A percentile compares a stretch with the other conserved stretches of the same genome.
Conservation (phyloP, 2,329 filamentous ascomycete species). For the Parafenestella ontariensis region DNA sequence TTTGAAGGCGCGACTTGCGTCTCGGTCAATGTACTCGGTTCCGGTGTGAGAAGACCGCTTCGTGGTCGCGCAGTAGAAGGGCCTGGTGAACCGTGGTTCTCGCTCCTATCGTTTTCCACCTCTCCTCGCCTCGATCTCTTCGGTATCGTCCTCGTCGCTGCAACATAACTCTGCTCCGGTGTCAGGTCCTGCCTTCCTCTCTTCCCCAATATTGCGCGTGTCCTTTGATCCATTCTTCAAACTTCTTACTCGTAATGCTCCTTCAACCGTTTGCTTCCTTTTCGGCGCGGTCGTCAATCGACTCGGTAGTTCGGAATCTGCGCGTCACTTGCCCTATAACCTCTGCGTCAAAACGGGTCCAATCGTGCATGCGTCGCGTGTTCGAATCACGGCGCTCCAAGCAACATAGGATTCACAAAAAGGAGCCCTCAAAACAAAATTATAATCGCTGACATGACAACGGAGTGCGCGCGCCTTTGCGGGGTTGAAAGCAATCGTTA, state of each 20-base stretch:
- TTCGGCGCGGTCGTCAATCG: not conserved
- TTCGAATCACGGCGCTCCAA: not conserved
- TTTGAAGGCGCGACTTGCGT: conserved; percentile 7
- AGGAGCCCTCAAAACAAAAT: not conserved
- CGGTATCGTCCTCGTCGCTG: not conserved
- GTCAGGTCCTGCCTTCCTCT: conserved; percentile 4
- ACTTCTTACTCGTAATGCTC: not conserved
- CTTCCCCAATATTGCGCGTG: conserved; percentile 9
- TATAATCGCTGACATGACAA: not conserved
- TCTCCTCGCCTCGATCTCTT: conserved; percentile 15
- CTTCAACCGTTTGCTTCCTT: not conserved
- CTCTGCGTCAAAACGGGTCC: not conserved
- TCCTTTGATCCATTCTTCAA: conserved; percentile 7
- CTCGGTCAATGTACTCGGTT: conserved; percentile 26
- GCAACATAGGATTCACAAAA: not conserved
- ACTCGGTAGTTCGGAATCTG: not conserved
- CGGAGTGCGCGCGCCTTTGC: not conserved
- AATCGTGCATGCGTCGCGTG: not conserved
- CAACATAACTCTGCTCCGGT: conserved; percentile 5
- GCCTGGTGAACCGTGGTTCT: not conserved
- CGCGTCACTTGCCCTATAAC: not conserved
- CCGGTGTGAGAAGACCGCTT: conserved; percentile 27
- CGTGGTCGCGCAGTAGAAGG: conserved; percentile 4
- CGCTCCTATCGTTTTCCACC: conserved; percentile 1
- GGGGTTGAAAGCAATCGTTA: not conserved